phyloP scores from a whole-genome alignment of 208 protist genomes.

The Trypanosoma rangeli region DNA sequence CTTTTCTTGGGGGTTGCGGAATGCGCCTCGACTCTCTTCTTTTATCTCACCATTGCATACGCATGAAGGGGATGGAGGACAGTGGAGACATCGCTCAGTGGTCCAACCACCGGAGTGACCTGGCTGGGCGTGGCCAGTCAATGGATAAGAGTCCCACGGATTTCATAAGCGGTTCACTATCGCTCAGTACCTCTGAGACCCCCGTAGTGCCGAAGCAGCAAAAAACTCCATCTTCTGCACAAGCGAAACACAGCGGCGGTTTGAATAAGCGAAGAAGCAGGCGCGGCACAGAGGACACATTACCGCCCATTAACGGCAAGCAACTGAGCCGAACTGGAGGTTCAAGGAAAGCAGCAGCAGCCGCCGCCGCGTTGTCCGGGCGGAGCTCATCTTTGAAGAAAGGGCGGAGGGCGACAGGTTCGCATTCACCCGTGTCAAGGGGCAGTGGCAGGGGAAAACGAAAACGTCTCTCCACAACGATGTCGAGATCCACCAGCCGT shows the following conservation, averaged over 20 bases:
- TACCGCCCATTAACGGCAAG: neutral
- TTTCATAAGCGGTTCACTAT: neutral
- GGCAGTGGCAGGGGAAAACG: neutral
- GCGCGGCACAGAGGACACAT: neutral
- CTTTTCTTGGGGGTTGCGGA: neutral
- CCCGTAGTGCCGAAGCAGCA: neutral
- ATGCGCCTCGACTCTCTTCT: neutral
- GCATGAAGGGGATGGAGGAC: conserved; percentile 18
- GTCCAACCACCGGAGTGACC: neutral
- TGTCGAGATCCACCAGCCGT: neutral
- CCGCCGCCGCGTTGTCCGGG: neutral
- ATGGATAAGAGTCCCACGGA: neutral
- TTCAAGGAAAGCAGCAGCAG: neutral
- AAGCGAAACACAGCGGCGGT: neutral
- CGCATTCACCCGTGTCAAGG: neutral
- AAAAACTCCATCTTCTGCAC: neutral
- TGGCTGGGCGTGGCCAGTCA: neutral
- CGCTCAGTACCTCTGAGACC: neutral
- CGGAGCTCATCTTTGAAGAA: neutral
- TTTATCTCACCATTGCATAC: conserved; percentile 6
- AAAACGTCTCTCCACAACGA: neutral
- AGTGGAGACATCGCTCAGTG: conserved; percentile 21
- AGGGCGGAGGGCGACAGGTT: conserved; percentile 9
- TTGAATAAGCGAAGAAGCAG: neutral
- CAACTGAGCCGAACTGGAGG: neutral